phyloP scores from a whole-genome alignment of 2,329 filamentous ascomycete genomes.

The Didymella exigua region DNA sequence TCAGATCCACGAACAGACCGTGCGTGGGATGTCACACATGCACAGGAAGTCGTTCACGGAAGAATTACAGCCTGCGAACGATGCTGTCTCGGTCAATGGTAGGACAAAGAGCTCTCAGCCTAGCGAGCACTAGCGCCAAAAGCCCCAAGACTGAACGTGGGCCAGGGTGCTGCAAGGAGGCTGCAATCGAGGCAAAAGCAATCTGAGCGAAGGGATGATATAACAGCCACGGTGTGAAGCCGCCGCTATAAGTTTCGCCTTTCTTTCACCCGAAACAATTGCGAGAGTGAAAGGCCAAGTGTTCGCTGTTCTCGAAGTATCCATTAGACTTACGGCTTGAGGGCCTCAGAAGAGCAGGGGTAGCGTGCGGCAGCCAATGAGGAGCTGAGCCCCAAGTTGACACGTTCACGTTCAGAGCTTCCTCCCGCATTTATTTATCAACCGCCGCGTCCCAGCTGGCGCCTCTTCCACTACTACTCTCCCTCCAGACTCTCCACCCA shows the following conservation, averaged over 20 bases:
- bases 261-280: background rate
- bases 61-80: background rate
- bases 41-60: background rate
- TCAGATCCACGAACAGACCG: background rate
- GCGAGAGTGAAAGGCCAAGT: slow-evolving; percentile 10
- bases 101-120: slow-evolving; percentile 15
- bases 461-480: slow-evolving; percentile 24
- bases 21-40: background rate
- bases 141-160: slow-evolving; percentile 2
- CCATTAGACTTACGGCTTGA: slow-evolving; percentile 6
- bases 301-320: slow-evolving; percentile 15
- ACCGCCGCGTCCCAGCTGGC: slow-evolving; percentile 28
- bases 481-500: slow-evolving; percentile 18
- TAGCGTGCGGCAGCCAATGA: slow-evolving; percentile 13
- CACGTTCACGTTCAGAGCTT: slow-evolving; percentile 30
- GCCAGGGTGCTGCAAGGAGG: slow-evolving; percentile 4
- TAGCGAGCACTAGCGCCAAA: slow-evolving; percentile 16
- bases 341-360: slow-evolving; percentile 9
- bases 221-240: slow-evolving; percentile 1
- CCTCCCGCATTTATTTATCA: slow-evolving; percentile 34
- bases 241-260: background rate
- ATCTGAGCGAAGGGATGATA: background rate
- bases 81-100: slow-evolving; percentile 8
- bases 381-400: slow-evolving; percentile 13
- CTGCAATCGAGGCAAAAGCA: background rate